Conservation (phyloP, 306 rosid genomes). For the Psophocarpus tetragonolobus region DNA sequence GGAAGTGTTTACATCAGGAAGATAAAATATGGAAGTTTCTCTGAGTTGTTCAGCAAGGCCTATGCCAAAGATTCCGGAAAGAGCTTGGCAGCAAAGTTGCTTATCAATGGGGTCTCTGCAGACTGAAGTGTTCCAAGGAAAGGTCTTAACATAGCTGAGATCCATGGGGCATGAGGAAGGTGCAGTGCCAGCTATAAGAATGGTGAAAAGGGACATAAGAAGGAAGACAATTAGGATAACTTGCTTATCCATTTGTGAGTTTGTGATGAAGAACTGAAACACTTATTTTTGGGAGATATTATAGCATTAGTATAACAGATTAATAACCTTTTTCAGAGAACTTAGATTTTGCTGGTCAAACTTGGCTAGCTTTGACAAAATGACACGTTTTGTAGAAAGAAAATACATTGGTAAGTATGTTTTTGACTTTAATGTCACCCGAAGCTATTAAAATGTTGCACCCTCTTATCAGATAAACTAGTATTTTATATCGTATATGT, state of each 20-base stretch:
- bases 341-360: conserved; percentile 4
- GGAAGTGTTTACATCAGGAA: conserved; percentile 50
- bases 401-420: not conserved
- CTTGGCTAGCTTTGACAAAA: not conserved
- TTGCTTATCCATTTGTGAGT: conserved; percentile 29
- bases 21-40: conserved; percentile 52
- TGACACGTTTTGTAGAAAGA: not conserved
- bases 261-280: not conserved
- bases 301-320: not conserved
- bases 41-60: conserved; percentile 70
- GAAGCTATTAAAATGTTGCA: not conserved
- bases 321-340: not conserved
- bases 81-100: conserved; percentile 63
- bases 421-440: not conserved
- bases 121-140: conserved; percentile 75
- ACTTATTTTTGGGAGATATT: too few species aligned
- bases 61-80: conserved; percentile 60
- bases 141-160: conserved; percentile 61
- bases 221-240: not conserved
- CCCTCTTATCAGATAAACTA: not conserved
- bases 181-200: not conserved
- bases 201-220: conserved; percentile 21
- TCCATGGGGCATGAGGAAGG: conserved; percentile 66
- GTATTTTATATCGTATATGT: too few species aligned
- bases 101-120: conserved; percentile 42